Base-by-base conservation (phyloP, 169 alveolate genomes). In the Besnoitia besnoiti region DNA sequence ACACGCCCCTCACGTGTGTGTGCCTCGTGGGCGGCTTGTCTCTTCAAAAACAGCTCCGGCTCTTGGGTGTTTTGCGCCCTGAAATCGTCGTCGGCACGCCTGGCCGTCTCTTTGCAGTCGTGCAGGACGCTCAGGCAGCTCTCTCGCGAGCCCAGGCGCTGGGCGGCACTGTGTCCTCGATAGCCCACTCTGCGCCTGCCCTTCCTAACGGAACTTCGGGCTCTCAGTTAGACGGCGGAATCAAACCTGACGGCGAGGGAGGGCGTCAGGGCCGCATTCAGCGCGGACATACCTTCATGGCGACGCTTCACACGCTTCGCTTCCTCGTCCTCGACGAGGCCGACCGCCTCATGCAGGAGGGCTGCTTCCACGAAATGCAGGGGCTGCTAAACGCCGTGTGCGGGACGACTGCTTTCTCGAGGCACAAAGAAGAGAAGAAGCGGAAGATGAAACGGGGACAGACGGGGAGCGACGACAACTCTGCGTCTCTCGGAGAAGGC, bases 31-130 rank as follows among this genome's bases (percentile, higher is more conserved):
- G 99, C 39, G 99, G 99, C 14, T 95, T 99, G 85, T 99, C 98
- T 90, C 97, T 98, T 96, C 98, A 98, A 46, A 94, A 97, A 40
- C 99, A 99, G 93, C 99, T 99, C 33, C 95, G 97, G 35, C 97
- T 98, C 67, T 93, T 99, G 75, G 97, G 98, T 7, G 42, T 27
- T 19, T 97, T 98, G 93, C 97, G 96, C 75, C 99, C 99, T 0
- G 99, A 98, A 93, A 95, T 99, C 37, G 96, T 99, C 30, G 98
- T 99, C 16, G 99, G 99, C 16, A 98, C 99, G 4, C 99, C 99
- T 0, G 99, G 99, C 35, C 97, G 99, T 92, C 95, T 99, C 46
- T 61, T 42, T 62, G 82, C 89, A 46, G 47, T 90, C 67, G 0
- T 44, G 55, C 76, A 46, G 59, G 77, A 59, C 30, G 50, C 39